Conservation (phyloP, 371 early-diverging fungal species). For the Mortierella sp. region DNA sequence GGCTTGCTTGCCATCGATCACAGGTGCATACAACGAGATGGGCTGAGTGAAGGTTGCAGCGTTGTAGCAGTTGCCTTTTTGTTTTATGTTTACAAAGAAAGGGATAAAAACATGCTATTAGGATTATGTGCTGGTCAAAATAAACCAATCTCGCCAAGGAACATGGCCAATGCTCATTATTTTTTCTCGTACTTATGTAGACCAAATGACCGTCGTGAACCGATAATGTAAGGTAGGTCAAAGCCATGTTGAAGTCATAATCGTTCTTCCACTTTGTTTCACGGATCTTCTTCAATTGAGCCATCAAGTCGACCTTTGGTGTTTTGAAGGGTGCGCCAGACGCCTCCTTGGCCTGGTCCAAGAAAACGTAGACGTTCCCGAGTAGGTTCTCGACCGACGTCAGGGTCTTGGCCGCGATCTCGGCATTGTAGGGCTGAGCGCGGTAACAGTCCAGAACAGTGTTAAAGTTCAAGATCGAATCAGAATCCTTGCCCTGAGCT, state of each 20-base stretch:
- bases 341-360: constrained; percentile 37
- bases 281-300: constrained; percentile 32
- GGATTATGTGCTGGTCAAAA: neutral
- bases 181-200: constrained; percentile 22
- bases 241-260: constrained; percentile 47
- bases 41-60: constrained; percentile 45
- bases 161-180: neutral
- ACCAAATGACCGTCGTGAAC: constrained; percentile 48
- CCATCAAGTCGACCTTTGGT: constrained; percentile 28
- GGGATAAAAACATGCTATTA: neutral
- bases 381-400: constrained; percentile 27
- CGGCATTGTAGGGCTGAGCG: constrained; percentile 27
- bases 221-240: constrained; percentile 30
- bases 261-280: constrained; percentile 44
- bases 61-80: constrained; percentile 38
- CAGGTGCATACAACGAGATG: constrained; percentile 52
- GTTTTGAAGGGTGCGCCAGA: constrained; percentile 30
- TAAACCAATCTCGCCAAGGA: neutral
- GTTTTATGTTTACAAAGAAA: neutral
- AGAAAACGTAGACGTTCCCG: constrained; percentile 45
- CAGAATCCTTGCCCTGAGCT: constrained; percentile 15
- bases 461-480: constrained; percentile 22
- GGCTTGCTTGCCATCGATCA: constrained; percentile 33
- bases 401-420: constrained; percentile 33
- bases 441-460: constrained; percentile 32